Percentiles rank a stretch among this genome's conserved stretches.
Conservation (phyloP, 1,284 basidiomycete species). For the Leccinum fallax region DNA sequence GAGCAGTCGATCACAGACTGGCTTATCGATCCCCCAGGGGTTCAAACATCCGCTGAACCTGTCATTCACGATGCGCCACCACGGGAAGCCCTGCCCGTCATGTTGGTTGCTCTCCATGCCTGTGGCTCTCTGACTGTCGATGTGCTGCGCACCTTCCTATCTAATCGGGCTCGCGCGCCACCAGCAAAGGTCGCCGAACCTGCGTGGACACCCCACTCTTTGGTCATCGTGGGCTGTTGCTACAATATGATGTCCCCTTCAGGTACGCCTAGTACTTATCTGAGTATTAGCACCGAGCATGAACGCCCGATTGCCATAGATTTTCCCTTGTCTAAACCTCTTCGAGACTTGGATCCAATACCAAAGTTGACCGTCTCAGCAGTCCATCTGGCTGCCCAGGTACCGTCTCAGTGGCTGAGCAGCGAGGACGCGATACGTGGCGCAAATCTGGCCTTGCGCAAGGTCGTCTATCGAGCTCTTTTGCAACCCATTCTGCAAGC, state of each 20-base stretch:
- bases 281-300: slow-evolving; percentile 4
- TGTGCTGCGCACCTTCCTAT: slow-evolving; percentile 43
- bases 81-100: slow-evolving; percentile 44
- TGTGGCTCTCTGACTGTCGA: slow-evolving; percentile 52
- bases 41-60: not conserved
- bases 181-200: not conserved
- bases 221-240: slow-evolving; percentile 53
- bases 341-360: slow-evolving; percentile 23
- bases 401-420: slow-evolving; percentile 44
- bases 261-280: slow-evolving; percentile 34
- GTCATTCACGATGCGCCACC: not conserved
- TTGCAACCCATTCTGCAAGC: slow-evolving; percentile 35
- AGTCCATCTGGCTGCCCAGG: slow-evolving; percentile 61
- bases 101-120: slow-evolving; percentile 67
- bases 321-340: slow-evolving; percentile 42
- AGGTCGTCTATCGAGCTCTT: slow-evolving; percentile 68
- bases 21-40: slow-evolving; percentile 18
- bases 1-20: slow-evolving; percentile 34
- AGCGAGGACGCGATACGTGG: slow-evolving; percentile 23
- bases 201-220: slow-evolving; percentile 43
- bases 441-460: slow-evolving; percentile 53
- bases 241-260: slow-evolving; percentile 50
- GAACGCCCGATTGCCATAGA: slow-evolving; percentile 32
- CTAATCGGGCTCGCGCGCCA: slow-evolving; percentile 13
- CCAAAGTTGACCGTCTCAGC: slow-evolving; percentile 37